Conservation (phyloP, 2,329 filamentous ascomycete species). For the Stachybotrys elegans region DNA sequence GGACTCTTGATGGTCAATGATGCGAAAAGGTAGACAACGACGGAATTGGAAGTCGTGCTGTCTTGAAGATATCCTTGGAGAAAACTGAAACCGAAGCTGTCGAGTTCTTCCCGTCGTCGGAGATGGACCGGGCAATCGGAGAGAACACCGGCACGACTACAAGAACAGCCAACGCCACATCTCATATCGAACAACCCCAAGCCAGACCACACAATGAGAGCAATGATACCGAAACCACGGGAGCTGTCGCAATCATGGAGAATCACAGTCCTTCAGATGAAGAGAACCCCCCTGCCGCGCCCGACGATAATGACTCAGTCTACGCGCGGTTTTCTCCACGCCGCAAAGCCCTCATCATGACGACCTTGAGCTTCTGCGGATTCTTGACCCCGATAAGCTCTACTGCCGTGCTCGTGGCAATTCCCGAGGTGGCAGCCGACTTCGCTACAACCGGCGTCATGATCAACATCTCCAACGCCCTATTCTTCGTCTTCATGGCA, state of each 20-base stretch:
- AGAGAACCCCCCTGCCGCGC: not conserved
- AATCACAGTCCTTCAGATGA: not conserved
- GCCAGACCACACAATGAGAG: not conserved
- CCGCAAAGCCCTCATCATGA: slow-evolving; percentile 16
- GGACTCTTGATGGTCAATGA: too few species aligned
- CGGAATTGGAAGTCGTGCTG: too few species aligned
- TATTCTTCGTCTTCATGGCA: slow-evolving; percentile 70
- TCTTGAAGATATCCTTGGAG: too few species aligned
- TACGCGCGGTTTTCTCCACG: slow-evolving; percentile 16
- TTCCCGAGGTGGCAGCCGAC: slow-evolving; percentile 14
- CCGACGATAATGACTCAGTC: slow-evolving; percentile 3
- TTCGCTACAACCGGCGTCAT: slow-evolving; percentile 13
- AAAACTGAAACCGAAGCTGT: too few species aligned
- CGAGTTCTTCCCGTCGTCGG: too few species aligned
- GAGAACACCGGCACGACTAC: not conserved
- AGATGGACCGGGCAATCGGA: not conserved
- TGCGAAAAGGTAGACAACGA: too few species aligned
- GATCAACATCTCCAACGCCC: slow-evolving; percentile 63
- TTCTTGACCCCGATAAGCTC: slow-evolving; percentile 14
- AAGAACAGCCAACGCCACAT: not conserved
- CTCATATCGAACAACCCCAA: not conserved
- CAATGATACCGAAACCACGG: not conserved
- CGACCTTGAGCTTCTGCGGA: slow-evolving; percentile 14
- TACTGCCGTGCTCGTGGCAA: slow-evolving; percentile 13
- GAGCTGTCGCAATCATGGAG: too few species aligned